These are phyloP conservation scores for Collybia sp. DNA, from an alignment of 768 basidiomycete species.

Conservation along the genomic window DNA sequence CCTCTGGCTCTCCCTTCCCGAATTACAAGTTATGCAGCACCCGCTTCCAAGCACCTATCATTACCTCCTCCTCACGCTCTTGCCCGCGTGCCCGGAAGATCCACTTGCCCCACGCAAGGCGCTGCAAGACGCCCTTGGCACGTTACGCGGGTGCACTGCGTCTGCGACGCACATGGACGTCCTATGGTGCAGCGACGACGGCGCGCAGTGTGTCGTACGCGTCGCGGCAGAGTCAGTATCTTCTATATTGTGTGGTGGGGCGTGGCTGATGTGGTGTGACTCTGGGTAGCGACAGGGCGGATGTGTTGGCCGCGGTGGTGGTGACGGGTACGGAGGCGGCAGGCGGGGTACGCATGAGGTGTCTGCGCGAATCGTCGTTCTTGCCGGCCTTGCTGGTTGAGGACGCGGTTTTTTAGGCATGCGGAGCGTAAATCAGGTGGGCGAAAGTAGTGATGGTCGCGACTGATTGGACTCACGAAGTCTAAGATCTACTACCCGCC, in stretches of 20 bases:
- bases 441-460: no score
- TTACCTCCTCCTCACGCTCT: conserved; percentile 42
- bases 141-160: conserved; percentile 50
- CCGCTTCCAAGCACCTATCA: conserved; percentile 25
- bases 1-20: no score
- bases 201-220: conserved; percentile 36
- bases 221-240: conserved; percentile 31
- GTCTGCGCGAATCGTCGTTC: conserved; percentile 28
- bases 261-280: neutral
- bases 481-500: no score
- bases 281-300: conserved; percentile 28
- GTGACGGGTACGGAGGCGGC: neutral
- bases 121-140: conserved; percentile 49
- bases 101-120: conserved; percentile 44
- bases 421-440: no score
- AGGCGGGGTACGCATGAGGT: no score
- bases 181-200: conserved; percentile 43
- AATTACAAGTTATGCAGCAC: conserved; percentile 10
- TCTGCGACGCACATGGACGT: conserved; percentile 55
- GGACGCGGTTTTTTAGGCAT: neutral
- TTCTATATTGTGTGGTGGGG: neutral
- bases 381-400: conserved; percentile 29
- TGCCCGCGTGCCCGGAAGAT: conserved; percentile 30
- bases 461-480: no score
- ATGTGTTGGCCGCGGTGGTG: conserved; percentile 28